These are phyloP conservation scores for Lipomyces starkeyi DNA, from an alignment of 805 yeast species.

Conservation along the genomic window DNA sequence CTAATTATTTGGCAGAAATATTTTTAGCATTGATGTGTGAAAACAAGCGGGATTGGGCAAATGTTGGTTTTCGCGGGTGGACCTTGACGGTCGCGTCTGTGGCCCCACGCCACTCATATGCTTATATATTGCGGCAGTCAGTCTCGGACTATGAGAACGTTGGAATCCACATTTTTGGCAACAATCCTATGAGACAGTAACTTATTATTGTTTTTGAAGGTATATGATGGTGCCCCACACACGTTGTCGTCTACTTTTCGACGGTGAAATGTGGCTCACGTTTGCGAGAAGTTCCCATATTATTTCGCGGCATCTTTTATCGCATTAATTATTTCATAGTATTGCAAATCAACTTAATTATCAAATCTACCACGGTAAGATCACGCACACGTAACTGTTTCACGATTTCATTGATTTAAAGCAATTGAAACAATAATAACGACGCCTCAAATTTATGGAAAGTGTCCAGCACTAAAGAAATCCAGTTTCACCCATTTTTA, in stretches of 20 bases:
- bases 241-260: no score
- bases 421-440: not conserved
- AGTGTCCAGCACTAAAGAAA: not conserved
- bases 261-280: no score
- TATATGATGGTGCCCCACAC: no score
- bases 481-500: not conserved
- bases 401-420: not conserved
- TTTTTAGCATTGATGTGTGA: no score
- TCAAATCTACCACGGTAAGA: not conserved
- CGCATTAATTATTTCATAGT: no score
- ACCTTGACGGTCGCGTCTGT: not conserved
- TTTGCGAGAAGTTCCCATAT: no score
- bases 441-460: not conserved
- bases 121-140: not conserved
- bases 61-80: no score
- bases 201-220: not conserved
- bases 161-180: not conserved
- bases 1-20: no score
- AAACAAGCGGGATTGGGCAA: no score
- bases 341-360: no score
- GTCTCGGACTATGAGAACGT: not conserved
- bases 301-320: no score
- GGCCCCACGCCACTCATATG: not conserved
- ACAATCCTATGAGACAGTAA: not conserved
- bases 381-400: not conserved